A percentile compares a stretch with the other conserved stretches of the same genome.
Conservation (phyloP, 768 basidiomycete species). For the Phlegmacium glaucopus region DNA sequence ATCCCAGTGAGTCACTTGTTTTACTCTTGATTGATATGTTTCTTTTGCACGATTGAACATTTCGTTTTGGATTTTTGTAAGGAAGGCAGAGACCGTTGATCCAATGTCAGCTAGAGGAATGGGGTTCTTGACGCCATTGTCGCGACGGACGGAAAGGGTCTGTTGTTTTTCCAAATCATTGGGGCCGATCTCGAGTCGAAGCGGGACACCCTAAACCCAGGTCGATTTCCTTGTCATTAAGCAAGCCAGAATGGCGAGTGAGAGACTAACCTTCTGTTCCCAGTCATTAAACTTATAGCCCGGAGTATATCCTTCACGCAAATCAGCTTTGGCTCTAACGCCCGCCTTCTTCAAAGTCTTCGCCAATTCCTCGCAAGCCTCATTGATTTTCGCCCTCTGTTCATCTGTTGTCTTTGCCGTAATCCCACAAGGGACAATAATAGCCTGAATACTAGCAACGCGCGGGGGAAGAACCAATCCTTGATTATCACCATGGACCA, state of each 20-base stretch:
- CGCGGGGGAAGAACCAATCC: constrained; percentile 96
- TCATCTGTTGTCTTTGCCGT: constrained; percentile 78
- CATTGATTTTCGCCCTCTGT: constrained; percentile 67
- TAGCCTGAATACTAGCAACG: constrained; percentile 88
- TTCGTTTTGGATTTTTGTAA: constrained; percentile 84
- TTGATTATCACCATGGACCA: constrained; percentile 98
- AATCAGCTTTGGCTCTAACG: constrained; percentile 84
- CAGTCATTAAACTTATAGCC: constrained; percentile 99
- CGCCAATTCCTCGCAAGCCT: constrained; percentile 76
- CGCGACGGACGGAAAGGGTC: constrained; percentile 80
- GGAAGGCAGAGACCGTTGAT: constrained; percentile 55
- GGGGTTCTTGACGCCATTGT: constrained; percentile 46
- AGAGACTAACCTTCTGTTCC: constrained; percentile 82
- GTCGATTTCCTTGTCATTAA: constrained; percentile 2
- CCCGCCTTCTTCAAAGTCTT: constrained; percentile 67
- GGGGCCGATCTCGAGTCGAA: constrained; percentile 96
- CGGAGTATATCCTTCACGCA: constrained; percentile 94
- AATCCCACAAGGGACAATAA: constrained; percentile 92
- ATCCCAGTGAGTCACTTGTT: constrained; percentile 82
- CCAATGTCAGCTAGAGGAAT: constrained; percentile 39
- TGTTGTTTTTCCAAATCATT: constrained; percentile 83
- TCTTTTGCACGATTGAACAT: constrained; percentile 82
- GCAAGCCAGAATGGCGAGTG: neutral
- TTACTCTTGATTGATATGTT: constrained; percentile 66
- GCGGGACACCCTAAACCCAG: constrained; percentile 78